Conservation (phyloP, 257 asterid genomes). For the Cruciata laevipes region DNA sequence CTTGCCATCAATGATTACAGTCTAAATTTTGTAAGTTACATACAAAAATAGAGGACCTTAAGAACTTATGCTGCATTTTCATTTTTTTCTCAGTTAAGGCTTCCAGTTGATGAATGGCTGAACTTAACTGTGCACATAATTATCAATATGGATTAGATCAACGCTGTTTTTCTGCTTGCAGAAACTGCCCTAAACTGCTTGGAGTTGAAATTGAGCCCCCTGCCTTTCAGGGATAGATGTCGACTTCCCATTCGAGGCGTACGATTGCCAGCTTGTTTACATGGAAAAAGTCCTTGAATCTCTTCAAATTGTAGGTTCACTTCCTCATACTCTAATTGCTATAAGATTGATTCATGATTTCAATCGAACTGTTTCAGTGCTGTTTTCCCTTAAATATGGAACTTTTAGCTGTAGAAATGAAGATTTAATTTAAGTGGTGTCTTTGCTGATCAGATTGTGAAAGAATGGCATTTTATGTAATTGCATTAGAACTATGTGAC, state of each 20-base stretch:
- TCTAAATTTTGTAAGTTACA: constrained; percentile 64
- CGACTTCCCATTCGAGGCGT: constrained; percentile 94
- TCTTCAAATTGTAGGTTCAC: constrained; percentile 57
- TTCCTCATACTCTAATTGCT: neutral
- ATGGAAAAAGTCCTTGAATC: constrained; percentile 94
- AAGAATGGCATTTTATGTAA: neutral
- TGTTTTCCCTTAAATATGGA: neutral
- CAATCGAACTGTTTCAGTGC: neutral
- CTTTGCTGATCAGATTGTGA: neutral
- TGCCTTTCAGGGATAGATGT: constrained; percentile 93
- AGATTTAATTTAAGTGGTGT: neutral
- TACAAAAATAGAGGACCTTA: neutral
- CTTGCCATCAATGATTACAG: constrained; percentile 73
- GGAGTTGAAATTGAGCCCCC: too few species aligned
- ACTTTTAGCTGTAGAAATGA: neutral
- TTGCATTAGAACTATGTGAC: neutral
- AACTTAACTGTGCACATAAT: constrained; percentile 52
- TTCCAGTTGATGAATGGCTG: neutral
- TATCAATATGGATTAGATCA: constrained; percentile 83
- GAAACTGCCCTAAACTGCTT: constrained; percentile 78
- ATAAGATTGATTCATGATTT: neutral
- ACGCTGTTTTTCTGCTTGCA: constrained; percentile 71
- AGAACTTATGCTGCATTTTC: neutral
- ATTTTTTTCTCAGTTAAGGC: too few species aligned
- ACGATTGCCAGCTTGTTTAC: constrained; percentile 92